These are phyloP conservation scores for Sarocladium brachiariae DNA, from an alignment of 2,329 filamentous ascomycete species.

Conservation along the genomic window DNA sequence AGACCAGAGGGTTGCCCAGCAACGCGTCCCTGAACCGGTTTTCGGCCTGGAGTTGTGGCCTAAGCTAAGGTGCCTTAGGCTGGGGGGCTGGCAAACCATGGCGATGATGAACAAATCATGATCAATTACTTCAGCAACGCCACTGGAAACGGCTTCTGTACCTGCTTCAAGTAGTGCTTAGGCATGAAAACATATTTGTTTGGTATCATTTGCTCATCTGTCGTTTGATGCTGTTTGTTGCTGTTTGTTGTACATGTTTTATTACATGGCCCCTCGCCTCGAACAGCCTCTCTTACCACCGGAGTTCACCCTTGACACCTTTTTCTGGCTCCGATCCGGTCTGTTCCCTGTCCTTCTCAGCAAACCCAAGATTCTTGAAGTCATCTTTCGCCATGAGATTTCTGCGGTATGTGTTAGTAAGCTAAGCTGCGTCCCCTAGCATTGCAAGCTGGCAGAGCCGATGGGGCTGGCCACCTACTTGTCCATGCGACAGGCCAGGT, in stretches of 20 bases:
- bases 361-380: conserved; percentile 86
- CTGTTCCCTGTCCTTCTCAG: conserved; percentile 20
- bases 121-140: too few species aligned
- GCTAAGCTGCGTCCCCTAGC: background rate
- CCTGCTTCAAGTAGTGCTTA: background rate
- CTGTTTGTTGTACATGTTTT: background rate
- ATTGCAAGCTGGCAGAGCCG: background rate
- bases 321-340: conserved; percentile 22
- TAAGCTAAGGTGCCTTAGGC: background rate
- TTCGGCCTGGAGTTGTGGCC: background rate
- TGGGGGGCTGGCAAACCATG: background rate
- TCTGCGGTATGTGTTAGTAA: conserved; percentile 34
- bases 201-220: conserved; percentile 1
- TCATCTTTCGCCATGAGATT: conserved; percentile 96
- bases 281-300: conserved; percentile 21
- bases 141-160: background rate
- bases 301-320: conserved; percentile 30
- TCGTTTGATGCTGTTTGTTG: background rate
- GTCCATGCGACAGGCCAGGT: conserved; percentile 91
- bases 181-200: background rate
- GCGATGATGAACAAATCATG: conserved; percentile 2
- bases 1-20: conserved; percentile 8
- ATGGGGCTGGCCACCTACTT: conserved; percentile 47
- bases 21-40: conserved; percentile 5
- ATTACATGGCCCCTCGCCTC: too few species aligned